A percentile compares a stretch with the other conserved stretches of the same genome.
Evolutionary conservation across 768 basidiomycete species (phyloP).

Genomic region (Hortiboletus campestris): DNA sequence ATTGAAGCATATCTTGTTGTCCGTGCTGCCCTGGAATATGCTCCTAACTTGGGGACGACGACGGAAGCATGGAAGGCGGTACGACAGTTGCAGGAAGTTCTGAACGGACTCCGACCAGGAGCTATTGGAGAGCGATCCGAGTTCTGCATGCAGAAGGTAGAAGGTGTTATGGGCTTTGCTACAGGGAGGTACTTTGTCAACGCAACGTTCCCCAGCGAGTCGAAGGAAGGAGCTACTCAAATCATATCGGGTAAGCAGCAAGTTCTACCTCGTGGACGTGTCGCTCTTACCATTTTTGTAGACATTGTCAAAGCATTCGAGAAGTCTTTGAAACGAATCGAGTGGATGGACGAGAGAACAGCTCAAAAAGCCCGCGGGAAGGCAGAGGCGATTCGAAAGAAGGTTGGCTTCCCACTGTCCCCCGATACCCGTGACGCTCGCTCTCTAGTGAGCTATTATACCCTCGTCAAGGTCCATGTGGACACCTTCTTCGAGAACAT

Average conservation of each 20-base stretch:
- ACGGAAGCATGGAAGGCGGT: constrained; percentile 81
- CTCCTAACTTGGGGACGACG: constrained; percentile 67
- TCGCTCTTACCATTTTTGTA: constrained; percentile 28
- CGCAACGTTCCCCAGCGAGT: constrained; percentile 74
- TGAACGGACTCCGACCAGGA: constrained; percentile 86
- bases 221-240: constrained; percentile 74
- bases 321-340: constrained; percentile 62
- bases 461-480: constrained; percentile 58
- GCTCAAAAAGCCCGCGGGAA: constrained; percentile 82
- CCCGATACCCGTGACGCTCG: constrained; percentile 75
- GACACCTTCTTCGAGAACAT: constrained; percentile 85
- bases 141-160: constrained; percentile 74
- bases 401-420: constrained; percentile 90
- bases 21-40: constrained; percentile 67
- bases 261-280: background rate
- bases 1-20: constrained; percentile 86
- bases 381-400: constrained; percentile 58
- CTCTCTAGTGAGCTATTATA: constrained; percentile 75
- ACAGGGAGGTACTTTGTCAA: constrained; percentile 88
- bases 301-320: constrained; percentile 86
- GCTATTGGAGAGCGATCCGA: constrained; percentile 80
- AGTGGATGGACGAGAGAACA: constrained; percentile 91
- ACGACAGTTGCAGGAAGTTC: constrained; percentile 62
- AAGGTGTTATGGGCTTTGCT: constrained; percentile 80
- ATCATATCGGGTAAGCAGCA: constrained; percentile 67